phyloP scores from a whole-genome alignment of 2,329 filamentous ascomycete genomes.

The Hypomyces rosellus region DNA sequence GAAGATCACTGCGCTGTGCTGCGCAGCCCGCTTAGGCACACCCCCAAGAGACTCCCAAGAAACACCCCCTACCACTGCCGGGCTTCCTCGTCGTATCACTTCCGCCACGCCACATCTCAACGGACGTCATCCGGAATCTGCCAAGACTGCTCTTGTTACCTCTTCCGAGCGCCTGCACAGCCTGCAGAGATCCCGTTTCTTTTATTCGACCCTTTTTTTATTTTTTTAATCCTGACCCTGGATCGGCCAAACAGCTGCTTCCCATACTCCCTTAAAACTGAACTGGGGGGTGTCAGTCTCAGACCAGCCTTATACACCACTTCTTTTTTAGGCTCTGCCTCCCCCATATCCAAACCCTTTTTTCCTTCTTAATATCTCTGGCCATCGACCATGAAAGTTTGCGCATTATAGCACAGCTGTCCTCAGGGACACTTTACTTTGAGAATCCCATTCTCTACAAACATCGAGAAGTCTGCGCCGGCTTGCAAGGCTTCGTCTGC shows the following conservation, averaged over 20 bases:
- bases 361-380: conserved; percentile 12
- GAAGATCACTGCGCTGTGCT: no score
- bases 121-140: conserved; percentile 19
- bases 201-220: conserved; percentile 5
- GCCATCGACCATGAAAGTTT: conserved; percentile 27
- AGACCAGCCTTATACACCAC: not conserved
- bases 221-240: not conserved
- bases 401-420: conserved; percentile 32
- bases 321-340: no score
- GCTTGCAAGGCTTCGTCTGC: conserved; percentile 19
- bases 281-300: conserved; percentile 5
- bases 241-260: conserved; percentile 4
- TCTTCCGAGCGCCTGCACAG: conserved; percentile 7
- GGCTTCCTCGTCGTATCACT: conserved; percentile 11
- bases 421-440: conserved; percentile 29
- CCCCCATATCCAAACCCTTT: not conserved
- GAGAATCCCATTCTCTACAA: conserved; percentile 10
- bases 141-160: conserved; percentile 15
- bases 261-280: conserved; percentile 6
- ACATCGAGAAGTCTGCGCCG: conserved; percentile 18
- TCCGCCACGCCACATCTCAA: conserved; percentile 14
- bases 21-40: no score
- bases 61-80: not conserved
- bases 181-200: conserved; percentile 5
- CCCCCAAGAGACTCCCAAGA: not conserved